These are phyloP conservation scores for Posidonia australis DNA, from an alignment of 106 monocot genomes.

Conservation along the genomic window DNA sequence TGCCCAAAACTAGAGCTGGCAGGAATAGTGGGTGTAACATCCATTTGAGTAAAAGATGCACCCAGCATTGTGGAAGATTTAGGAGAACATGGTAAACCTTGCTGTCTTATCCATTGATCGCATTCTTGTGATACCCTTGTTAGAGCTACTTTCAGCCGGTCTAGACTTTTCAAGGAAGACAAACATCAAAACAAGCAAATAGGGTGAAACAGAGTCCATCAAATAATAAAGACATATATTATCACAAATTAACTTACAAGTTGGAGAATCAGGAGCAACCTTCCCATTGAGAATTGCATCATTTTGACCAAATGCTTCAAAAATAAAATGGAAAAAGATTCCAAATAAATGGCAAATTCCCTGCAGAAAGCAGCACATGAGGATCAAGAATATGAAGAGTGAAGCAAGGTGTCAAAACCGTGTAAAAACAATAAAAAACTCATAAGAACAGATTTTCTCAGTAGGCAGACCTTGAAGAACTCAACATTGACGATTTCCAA, in stretches of 20 bases:
- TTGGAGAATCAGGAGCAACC: slow-evolving; percentile 25
- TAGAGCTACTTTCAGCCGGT: slow-evolving; percentile 54
- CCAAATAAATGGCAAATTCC: slow-evolving; percentile 91
- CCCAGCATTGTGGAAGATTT: slow-evolving; percentile 37
- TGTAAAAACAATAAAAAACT: no score
- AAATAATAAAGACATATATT: neutral
- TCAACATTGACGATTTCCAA: slow-evolving; percentile 85
- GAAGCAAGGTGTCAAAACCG: neutral
- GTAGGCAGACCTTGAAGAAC: slow-evolving; percentile 61
- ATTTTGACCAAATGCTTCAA: slow-evolving; percentile 69
- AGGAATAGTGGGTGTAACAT: slow-evolving; percentile 74
- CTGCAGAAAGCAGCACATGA: slow-evolving; percentile 42
- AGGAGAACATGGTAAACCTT: slow-evolving; percentile 29
- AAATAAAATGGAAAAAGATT: slow-evolving; percentile 73
- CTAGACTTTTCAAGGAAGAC: slow-evolving; percentile 31
- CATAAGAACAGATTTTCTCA: no score
- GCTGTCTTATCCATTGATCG: slow-evolving; percentile 75
- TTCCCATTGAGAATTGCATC: slow-evolving; percentile 53
- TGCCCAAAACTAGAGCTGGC: slow-evolving; percentile 45
- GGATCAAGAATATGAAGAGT: slow-evolving; percentile 1
- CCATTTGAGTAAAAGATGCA: slow-evolving; percentile 45
- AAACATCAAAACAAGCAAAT: neutral
- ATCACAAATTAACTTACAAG: slow-evolving; percentile 21
- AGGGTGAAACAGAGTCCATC: neutral
- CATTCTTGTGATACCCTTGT: slow-evolving; percentile 85